Conservation (phyloP, 23 red algal species). For the Gracilaria gracilis region DNA sequence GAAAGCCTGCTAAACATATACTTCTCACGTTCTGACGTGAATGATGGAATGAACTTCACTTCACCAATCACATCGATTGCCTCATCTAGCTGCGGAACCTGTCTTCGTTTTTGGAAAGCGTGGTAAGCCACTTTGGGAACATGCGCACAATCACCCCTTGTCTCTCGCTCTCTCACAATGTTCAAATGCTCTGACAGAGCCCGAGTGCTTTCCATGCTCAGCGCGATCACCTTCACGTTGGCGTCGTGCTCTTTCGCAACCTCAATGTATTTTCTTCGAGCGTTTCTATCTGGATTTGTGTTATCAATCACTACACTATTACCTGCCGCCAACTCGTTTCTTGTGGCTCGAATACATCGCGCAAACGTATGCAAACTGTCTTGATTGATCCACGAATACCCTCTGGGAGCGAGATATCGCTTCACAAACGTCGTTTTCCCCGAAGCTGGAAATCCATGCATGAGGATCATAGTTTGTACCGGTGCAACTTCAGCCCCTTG, state of each 20-base stretch:
- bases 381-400: constrained; percentile 69
- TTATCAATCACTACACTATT: constrained; percentile 71
- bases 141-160: constrained; percentile 17
- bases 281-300: constrained; percentile 43
- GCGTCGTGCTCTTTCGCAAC: constrained; percentile 23
- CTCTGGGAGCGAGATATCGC: constrained; percentile 46
- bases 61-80: constrained; percentile 54
- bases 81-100: constrained; percentile 53
- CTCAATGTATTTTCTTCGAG: constrained; percentile 71
- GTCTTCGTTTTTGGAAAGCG: constrained; percentile 27
- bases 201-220: constrained; percentile 44
- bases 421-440: constrained; percentile 80
- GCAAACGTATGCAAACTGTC: constrained; percentile 68
- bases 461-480: constrained; percentile 74
- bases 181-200: constrained; percentile 62
- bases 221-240: constrained; percentile 29
- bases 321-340: constrained; percentile 34
- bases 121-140: constrained; percentile 64
- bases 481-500: constrained; percentile 21
- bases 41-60: constrained; percentile 65
- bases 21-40: constrained; percentile 37
- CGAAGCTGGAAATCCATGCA: constrained; percentile 75
- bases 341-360: constrained; percentile 39
- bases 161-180: constrained; percentile 50
- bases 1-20: constrained; percentile 56